These are phyloP conservation scores for Alternaria consortialis DNA, from an alignment of 2,329 filamentous ascomycete species.

Conservation along the genomic window DNA sequence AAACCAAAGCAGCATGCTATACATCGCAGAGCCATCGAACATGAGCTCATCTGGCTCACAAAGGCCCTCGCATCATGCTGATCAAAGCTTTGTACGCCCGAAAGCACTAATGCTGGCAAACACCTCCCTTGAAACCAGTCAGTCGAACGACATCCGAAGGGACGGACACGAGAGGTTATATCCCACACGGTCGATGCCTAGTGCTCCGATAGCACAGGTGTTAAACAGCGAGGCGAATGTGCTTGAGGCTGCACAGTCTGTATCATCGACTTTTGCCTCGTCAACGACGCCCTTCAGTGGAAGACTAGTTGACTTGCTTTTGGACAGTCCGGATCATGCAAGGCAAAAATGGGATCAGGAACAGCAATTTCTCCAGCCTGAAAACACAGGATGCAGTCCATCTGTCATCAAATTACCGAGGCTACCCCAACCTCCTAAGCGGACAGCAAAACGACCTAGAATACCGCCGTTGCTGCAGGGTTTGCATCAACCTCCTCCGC, in stretches of 20 bases:
- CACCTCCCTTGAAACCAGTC: conserved; percentile 7
- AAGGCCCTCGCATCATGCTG: conserved; percentile 6
- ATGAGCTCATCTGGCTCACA: conserved; percentile 3
- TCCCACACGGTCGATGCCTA: conserved; percentile 24
- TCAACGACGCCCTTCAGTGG: conserved; percentile 39
- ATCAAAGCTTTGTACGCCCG: conserved; percentile 11
- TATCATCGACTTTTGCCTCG: conserved; percentile 16
- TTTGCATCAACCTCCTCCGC: conserved; percentile 69
- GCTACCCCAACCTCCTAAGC: conserved; percentile 46
- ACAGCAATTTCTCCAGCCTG: conserved; percentile 21
- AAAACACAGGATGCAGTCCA: conserved; percentile 25
- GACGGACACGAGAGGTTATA: conserved; percentile 8
- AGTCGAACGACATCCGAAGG: conserved; percentile 10
- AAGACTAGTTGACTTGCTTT: conserved; percentile 39
- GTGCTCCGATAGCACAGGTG: conserved; percentile 49
- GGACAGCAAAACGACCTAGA: conserved; percentile 45
- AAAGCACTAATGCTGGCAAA: conserved; percentile 15
- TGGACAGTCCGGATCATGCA: conserved; percentile 29
- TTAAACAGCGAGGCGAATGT: conserved; percentile 39
- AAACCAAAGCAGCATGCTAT: conserved; percentile 7
- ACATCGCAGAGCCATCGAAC: conserved; percentile 1
- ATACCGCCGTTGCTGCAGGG: conserved; percentile 65
- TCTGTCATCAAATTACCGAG: conserved; percentile 51
- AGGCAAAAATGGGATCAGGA: conserved; percentile 35
- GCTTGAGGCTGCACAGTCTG: conserved; percentile 19